Percentiles rank a stretch among this genome's conserved stretches.
Evolutionary conservation across 495 filamentous ascomycete genomes (phyloP).

Genomic region (Glutinoglossum americanum): DNA sequence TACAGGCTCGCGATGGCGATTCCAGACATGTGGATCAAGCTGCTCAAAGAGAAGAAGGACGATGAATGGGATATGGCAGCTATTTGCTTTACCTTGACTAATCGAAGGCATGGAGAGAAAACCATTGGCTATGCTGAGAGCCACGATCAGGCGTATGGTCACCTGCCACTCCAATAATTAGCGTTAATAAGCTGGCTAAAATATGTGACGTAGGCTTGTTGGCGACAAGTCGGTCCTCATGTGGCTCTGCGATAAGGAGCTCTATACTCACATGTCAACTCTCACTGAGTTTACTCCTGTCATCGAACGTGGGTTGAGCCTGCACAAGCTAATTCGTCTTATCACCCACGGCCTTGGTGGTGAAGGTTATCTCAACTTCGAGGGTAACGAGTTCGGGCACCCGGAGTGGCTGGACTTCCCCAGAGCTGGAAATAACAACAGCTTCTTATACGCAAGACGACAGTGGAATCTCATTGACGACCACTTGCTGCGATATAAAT

Average conservation of each 20-base stretch:
- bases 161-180: neutral
- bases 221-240: conserved; percentile 92
- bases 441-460: conserved; percentile 89
- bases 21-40: conserved; percentile 98
- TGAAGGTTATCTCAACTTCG: conserved; percentile 95
- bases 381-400: conserved; percentile 97
- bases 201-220: conserved; percentile 41
- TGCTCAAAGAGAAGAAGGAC: conserved; percentile 81
- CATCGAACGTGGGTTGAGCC: conserved; percentile 72
- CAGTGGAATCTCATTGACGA: conserved; percentile 91
- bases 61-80: conserved; percentile 81
- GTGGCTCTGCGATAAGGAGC: conserved; percentile 92
- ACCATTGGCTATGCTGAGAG: conserved; percentile 95
- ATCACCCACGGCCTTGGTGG: conserved; percentile 87
- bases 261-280: conserved; percentile 94
- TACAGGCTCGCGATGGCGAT: conserved; percentile 96
- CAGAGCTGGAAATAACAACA: conserved; percentile 81
- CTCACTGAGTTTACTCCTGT: conserved; percentile 66
- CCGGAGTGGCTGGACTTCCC: conserved; percentile 99
- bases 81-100: conserved; percentile 70
- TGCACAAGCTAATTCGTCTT: conserved; percentile 95
- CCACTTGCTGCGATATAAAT: conserved; percentile 62
- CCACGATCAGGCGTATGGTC: conserved; percentile 86
- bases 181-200: conserved; percentile 10
- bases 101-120: conserved; percentile 89